These are phyloP conservation scores for Rhizophagus sp. DNA, from an alignment of 192 early-diverging fungal species.

Conservation along the genomic window DNA sequence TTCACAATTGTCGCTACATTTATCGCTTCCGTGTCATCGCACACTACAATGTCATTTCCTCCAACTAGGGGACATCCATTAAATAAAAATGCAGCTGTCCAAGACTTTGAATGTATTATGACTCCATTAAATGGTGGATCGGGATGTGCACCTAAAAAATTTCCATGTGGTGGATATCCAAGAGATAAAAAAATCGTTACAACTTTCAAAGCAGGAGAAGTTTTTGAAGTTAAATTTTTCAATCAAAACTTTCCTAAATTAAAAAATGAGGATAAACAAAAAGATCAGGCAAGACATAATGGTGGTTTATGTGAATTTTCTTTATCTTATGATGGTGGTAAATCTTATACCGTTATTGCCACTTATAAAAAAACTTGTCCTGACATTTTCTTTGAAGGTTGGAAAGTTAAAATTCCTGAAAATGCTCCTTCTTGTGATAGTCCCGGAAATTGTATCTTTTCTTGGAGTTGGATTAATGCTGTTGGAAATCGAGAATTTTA, in stretches of 20 bases:
- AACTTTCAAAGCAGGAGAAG: constrained; percentile 48
- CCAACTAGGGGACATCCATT: constrained; percentile 38
- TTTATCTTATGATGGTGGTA: constrained; percentile 62
- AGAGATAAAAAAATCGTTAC: constrained; percentile 37
- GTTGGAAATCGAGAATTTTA: constrained; percentile 73
- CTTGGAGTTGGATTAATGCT: constrained; percentile 75
- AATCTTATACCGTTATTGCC: constrained; percentile 52
- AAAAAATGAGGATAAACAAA: neutral
- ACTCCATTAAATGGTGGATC: constrained; percentile 23
- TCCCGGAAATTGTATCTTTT: constrained; percentile 40
- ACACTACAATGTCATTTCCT: constrained; percentile 41
- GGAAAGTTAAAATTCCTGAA: constrained; percentile 44
- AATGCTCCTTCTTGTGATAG: constrained; percentile 38
- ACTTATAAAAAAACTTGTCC: constrained; percentile 45
- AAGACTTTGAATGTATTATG: constrained; percentile 8
- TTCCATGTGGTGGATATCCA: constrained; percentile 44
- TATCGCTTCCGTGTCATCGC: constrained; percentile 34
- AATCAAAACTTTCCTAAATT: constrained; percentile 34
- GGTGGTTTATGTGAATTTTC: constrained; percentile 75
- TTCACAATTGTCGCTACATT: constrained; percentile 10
- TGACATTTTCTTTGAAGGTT: constrained; percentile 41
- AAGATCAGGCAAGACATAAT: constrained; percentile 53
- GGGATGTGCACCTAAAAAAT: constrained; percentile 22
- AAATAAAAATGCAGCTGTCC: neutral
- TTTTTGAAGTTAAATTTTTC: constrained; percentile 51